Evolutionary conservation across 2,329 filamentous ascomycete species (phyloP).

Genomic region (Verticillium nubilum): DNA sequence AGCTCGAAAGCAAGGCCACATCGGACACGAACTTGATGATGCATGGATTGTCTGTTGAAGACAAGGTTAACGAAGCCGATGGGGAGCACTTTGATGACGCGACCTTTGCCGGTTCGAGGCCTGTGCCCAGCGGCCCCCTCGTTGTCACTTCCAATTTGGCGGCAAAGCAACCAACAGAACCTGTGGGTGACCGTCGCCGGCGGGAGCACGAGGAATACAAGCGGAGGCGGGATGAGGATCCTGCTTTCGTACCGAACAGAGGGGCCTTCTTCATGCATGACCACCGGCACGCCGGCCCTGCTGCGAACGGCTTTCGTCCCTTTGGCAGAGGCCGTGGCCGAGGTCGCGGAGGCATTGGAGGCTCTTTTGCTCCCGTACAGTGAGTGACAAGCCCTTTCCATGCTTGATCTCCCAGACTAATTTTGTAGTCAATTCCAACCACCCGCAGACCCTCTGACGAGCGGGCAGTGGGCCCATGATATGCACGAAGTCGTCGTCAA

Average conservation of each 20-base stretch:
- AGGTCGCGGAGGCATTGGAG: conserved; percentile 45
- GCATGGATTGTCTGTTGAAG: conserved; percentile 43
- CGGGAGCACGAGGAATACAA: conserved; percentile 89
- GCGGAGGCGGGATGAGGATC: conserved; percentile 81
- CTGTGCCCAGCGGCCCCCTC: conserved; percentile 37
- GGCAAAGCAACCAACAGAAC: conserved; percentile 44
- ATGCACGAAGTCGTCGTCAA: conserved; percentile 72
- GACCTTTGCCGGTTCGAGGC: conserved; percentile 29
- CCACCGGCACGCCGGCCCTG: conserved; percentile 72
- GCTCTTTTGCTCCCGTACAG: conserved; percentile 56
- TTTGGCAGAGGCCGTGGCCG: conserved; percentile 60
- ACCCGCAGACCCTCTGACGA: conserved; percentile 57
- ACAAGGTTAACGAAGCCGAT: conserved; percentile 32
- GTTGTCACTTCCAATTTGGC: conserved; percentile 49
- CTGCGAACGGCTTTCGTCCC: conserved; percentile 71
- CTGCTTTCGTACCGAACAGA: conserved; percentile 88
- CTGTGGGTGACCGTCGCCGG: conserved; percentile 64
- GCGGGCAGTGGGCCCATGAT: conserved; percentile 85
- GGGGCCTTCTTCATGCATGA: conserved; percentile 98
- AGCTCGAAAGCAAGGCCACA: conserved; percentile 28
- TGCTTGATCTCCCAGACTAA: not conserved
- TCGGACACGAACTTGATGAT: conserved; percentile 57
- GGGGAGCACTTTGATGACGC: conserved; percentile 44
- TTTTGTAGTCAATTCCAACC: conserved; percentile 35
- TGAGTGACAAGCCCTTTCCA: conserved; percentile 36